Percentiles rank a stretch among this genome's conserved stretches.
These are phyloP conservation scores for Durio zibethinus DNA, from an alignment of 345 rosid species.

Conservation along the genomic window DNA sequence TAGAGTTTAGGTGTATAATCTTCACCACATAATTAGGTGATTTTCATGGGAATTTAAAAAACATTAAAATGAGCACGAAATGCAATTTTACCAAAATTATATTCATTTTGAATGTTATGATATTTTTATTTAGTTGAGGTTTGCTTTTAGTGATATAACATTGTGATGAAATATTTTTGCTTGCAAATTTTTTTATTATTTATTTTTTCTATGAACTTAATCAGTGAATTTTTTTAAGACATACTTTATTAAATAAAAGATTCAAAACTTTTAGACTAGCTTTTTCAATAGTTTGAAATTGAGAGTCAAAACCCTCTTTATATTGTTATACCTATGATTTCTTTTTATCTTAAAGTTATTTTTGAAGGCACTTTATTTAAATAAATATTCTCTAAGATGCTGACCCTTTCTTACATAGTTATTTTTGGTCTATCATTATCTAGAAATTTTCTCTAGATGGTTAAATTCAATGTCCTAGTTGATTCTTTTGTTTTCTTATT, in stretches of 20 bases:
- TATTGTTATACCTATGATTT: not conserved
- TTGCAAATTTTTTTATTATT: too few species aligned
- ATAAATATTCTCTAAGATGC: not conserved
- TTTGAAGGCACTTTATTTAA: not conserved
- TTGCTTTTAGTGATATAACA: too few species aligned
- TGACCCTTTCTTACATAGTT: not conserved
- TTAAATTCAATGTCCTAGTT: not conserved
- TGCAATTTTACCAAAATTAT: too few species aligned
- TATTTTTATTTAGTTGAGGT: too few species aligned
- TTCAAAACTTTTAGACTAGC: too few species aligned
- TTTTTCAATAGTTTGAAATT: too few species aligned
- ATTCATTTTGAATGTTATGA: too few species aligned
- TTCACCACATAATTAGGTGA: not conserved
- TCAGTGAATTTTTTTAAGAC: too few species aligned
- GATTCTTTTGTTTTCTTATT: not conserved
- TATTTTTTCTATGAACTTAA: too few species aligned
- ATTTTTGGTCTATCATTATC: not conserved
- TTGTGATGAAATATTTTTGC: too few species aligned
- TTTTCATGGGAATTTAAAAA: not conserved
- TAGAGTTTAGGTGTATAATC: not conserved
- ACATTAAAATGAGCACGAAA: not conserved
- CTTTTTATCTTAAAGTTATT: not conserved
- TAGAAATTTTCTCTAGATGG: not conserved
- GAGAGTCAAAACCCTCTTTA: not conserved
- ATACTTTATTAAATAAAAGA: too few species aligned